Percentiles rank a stretch among this genome's conserved stretches.
Evolutionary conservation across 2,329 filamentous ascomycete genomes (phyloP).

Genomic region (Rugonectria rugulosa): DNA sequence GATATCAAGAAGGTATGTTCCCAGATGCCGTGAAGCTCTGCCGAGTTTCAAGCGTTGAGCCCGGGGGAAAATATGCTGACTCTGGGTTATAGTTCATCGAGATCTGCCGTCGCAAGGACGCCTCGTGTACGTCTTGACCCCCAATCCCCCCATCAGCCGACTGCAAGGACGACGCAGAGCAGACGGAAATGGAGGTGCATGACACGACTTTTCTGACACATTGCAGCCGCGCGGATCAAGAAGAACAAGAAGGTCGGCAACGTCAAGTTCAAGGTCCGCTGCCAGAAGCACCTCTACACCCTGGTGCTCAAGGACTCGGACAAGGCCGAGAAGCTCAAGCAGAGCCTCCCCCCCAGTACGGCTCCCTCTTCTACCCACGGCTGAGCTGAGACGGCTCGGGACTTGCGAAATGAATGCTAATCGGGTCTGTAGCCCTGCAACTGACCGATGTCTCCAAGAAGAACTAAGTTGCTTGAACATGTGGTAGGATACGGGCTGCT

Average conservation of each 20-base stretch:
- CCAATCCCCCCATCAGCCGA: slow-evolving; percentile 7
- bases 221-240: slow-evolving; percentile 87
- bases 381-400: background rate
- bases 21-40: background rate
- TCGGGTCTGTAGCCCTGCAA: slow-evolving; percentile 52
- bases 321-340: slow-evolving; percentile 99
- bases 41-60: slow-evolving; percentile 16
- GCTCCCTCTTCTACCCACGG: slow-evolving; percentile 10
- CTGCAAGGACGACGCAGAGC: slow-evolving; percentile 12
- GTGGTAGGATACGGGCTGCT: slow-evolving; percentile 36
- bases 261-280: slow-evolving; percentile 99
- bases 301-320: slow-evolving; percentile 98
- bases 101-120: slow-evolving; percentile 99
- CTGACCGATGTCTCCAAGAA: slow-evolving; percentile 66
- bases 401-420: slow-evolving; percentile 5
- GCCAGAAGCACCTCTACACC: slow-evolving; percentile 95
- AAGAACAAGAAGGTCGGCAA: slow-evolving; percentile 89
- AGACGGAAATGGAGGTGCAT: slow-evolving; percentile 21
- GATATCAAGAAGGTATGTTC: slow-evolving; percentile 86
- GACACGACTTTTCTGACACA: slow-evolving; percentile 40
- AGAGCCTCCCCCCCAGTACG: slow-evolving; percentile 96
- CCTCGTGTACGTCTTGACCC: slow-evolving; percentile 81
- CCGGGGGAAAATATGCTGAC: slow-evolving; percentile 42
- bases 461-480: slow-evolving; percentile 43
- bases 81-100: slow-evolving; percentile 85